A percentile compares a stretch with the other conserved stretches of the same genome.
phyloP scores from a whole-genome alignment of 1,139 yeast species.

The Taiozyma sp. region DNA sequence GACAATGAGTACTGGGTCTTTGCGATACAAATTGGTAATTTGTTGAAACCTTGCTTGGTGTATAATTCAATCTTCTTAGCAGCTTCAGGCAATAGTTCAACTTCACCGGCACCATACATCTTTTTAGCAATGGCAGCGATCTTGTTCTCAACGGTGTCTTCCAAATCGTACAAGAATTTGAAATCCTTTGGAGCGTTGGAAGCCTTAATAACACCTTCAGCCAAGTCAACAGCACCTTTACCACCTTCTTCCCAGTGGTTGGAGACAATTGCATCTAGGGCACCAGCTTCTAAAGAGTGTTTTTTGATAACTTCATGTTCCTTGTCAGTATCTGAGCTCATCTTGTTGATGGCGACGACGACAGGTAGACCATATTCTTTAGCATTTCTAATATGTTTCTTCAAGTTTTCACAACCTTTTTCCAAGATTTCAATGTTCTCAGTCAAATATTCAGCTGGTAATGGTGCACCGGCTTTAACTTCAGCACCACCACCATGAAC shows the following conservation, averaged over 20 bases:
- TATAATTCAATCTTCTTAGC: conserved; percentile 77
- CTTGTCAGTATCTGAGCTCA: conserved; percentile 76
- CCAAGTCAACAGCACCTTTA: conserved; percentile 83
- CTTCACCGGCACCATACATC: conserved; percentile 93
- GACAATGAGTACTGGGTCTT: conserved; percentile 96
- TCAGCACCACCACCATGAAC: conserved; percentile 99
- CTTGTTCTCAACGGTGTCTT: conserved; percentile 73
- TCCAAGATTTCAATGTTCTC: conserved; percentile 83
- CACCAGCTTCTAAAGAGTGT: conserved; percentile 91
- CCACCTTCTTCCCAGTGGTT: conserved; percentile 99
- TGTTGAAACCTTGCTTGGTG: conserved; percentile 85
- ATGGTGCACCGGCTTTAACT: conserved; percentile 90
- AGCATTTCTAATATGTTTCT: conserved; percentile 88
- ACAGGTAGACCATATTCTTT: conserved; percentile 86
- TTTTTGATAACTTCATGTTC: conserved; percentile 84
- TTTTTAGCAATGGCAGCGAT: conserved; percentile 76
- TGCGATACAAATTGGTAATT: conserved; percentile 94
- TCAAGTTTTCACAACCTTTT: conserved; percentile 84
- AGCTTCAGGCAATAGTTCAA: conserved; percentile 84
- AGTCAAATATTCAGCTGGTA: conserved; percentile 78
- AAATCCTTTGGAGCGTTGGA: conserved; percentile 53
- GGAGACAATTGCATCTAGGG: conserved; percentile 86
- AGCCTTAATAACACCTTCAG: conserved; percentile 77
- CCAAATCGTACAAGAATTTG: conserved; percentile 69
- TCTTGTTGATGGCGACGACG: conserved; percentile 91